Conservation (phyloP, 495 filamentous ascomycete genomes). For the Neurospora pannonica region DNA sequence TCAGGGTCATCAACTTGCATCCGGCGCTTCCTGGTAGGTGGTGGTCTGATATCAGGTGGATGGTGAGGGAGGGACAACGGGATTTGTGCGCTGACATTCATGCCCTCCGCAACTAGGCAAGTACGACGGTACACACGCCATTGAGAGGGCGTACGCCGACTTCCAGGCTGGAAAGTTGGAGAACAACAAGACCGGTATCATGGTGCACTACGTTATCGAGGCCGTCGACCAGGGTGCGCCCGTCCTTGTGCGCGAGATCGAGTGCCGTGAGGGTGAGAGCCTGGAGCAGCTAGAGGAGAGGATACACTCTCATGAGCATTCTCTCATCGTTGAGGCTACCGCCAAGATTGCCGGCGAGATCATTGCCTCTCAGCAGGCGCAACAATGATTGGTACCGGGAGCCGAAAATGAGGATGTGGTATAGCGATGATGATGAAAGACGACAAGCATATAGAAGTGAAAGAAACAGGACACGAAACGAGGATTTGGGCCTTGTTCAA, state of each 20-base stretch:
- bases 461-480: background rate
- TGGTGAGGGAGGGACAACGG: background rate
- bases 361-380: constrained; percentile 1
- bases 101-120: constrained; percentile 29
- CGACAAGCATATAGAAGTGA: background rate
- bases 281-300: constrained; percentile 56
- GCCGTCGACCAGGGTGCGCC: constrained; percentile 77
- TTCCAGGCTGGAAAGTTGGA: constrained; percentile 63
- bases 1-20: constrained; percentile 81
- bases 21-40: constrained; percentile 53
- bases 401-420: background rate
- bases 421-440: background rate
- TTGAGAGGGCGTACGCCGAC: constrained; percentile 67
- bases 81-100: background rate
- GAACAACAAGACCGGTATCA: constrained; percentile 67
- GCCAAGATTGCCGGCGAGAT: constrained; percentile 41
- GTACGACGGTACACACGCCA: constrained; percentile 72
- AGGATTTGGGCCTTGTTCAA: background rate
- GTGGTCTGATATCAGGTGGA: too few species aligned
- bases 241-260: constrained; percentile 62
- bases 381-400: background rate
- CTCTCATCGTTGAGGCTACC: constrained; percentile 58
- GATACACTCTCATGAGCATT: constrained; percentile 64
- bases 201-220: constrained; percentile 83
- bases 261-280: constrained; percentile 56